These are phyloP conservation scores for Crinitomyces ghanaensis DNA, from an alignment of 805 yeast species.

Conservation along the genomic window DNA sequence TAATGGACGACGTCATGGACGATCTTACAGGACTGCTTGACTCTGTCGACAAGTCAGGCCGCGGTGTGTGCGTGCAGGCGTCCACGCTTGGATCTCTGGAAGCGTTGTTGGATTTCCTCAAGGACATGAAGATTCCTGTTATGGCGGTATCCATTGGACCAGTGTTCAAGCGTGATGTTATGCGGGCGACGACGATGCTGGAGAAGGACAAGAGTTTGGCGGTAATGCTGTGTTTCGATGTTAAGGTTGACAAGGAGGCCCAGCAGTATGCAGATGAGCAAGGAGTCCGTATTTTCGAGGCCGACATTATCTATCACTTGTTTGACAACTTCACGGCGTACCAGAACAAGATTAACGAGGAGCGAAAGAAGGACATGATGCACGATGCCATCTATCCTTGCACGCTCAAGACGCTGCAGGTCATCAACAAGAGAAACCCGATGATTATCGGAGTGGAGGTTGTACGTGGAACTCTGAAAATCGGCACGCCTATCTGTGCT, in stretches of 20 bases:
- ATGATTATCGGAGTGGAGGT: constrained; percentile 99
- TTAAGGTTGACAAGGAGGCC: constrained; percentile 93
- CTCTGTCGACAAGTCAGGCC: constrained; percentile 88
- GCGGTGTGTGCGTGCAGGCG: constrained; percentile 97
- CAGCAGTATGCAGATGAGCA: constrained; percentile 95
- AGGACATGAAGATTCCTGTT: constrained; percentile 98
- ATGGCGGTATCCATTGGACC: constrained; percentile 98
- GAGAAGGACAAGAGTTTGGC: constrained; percentile 94
- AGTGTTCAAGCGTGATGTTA: constrained; percentile 93
- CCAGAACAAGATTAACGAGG: constrained; percentile 78
- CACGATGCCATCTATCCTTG: constrained; percentile 91
- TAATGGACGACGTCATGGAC: constrained; percentile 98
- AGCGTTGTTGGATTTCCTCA: constrained; percentile 91
- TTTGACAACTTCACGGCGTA: constrained; percentile 91
- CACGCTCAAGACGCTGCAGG: constrained; percentile 87
- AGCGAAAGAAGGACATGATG: constrained; percentile 78
- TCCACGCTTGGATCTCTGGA: constrained; percentile 97
- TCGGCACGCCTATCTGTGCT: constrained; percentile 93
- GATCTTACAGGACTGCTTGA: constrained; percentile 90
- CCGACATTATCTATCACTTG: constrained; percentile 92
- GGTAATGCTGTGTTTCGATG: constrained; percentile 98
- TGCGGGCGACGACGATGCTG: constrained; percentile 94
- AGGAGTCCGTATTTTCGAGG: constrained; percentile 83
- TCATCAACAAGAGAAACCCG: constrained; percentile 96
- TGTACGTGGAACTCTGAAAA: constrained; percentile 72